Evolutionary conservation across 75 land plant species (phyloP).

Genomic region (Pinus albicaulis): DNA sequence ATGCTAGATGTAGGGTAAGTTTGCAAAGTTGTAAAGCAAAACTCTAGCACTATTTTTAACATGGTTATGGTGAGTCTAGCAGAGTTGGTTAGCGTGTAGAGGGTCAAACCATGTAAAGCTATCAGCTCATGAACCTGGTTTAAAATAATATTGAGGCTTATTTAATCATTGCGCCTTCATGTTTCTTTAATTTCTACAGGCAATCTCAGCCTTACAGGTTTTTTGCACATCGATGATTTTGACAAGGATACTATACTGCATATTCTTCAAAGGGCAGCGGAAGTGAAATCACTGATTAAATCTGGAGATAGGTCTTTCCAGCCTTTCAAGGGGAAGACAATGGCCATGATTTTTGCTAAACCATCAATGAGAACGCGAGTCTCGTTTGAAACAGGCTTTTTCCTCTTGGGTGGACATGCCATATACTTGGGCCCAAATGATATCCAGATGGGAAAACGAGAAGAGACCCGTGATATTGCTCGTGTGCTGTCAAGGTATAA

Average conservation of each 20-base stretch:
- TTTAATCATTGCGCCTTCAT: too few species aligned
- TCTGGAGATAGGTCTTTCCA: constrained; percentile 81
- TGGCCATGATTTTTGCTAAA: constrained; percentile 98
- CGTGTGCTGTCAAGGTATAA: constrained; percentile 94
- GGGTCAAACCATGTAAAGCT: too few species aligned
- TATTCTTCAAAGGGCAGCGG: constrained; percentile 73
- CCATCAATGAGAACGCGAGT: constrained; percentile 99
- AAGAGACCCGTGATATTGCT: constrained; percentile 96
- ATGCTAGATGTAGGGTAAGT: too few species aligned
- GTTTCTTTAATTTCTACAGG: constrained; percentile 14
- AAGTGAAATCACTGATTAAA: constrained; percentile 80
- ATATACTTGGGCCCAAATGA: constrained; percentile 95
- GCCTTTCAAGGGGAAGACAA: constrained; percentile 87
- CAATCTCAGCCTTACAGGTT: constrained; percentile 54
- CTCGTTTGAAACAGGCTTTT: constrained; percentile 98
- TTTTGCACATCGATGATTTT: constrained; percentile 86
- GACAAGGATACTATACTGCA: constrained; percentile 71
- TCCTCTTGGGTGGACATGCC: constrained; percentile 92
- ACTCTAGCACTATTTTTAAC: too few species aligned
- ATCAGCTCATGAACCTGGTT: too few species aligned
- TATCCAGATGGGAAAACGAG: constrained; percentile 96
- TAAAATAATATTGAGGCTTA: too few species aligned
- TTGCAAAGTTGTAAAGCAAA: too few species aligned
- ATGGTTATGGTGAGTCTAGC: too few species aligned
- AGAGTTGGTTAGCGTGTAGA: too few species aligned